Percentiles rank a stretch among this genome's conserved stretches.
Conservation (phyloP, 257 asterid genomes). For the Capsicum rhomboideum region DNA sequence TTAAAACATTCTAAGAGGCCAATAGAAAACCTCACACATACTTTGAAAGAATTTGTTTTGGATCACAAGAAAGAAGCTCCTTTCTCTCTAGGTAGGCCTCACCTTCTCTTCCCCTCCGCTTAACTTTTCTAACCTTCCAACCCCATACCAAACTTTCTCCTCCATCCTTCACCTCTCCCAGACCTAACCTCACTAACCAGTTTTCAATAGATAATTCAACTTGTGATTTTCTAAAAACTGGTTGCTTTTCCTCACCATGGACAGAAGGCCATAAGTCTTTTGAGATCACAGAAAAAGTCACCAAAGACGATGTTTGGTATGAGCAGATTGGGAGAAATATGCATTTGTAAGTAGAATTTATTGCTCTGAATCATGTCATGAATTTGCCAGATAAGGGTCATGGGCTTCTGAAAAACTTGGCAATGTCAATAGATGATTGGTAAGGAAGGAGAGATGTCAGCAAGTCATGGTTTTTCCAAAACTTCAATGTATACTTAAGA, state of each 20-base stretch:
- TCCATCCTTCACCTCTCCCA: not conserved
- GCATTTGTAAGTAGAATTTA: not conserved
- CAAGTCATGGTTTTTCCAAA: not conserved
- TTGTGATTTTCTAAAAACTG: not conserved
- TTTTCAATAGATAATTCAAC: not conserved
- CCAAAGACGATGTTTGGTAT: not conserved
- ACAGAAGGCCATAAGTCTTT: not conserved
- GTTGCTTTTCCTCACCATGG: not conserved
- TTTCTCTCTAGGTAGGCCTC: not conserved
- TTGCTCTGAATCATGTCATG: not conserved
- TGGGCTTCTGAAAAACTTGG: not conserved
- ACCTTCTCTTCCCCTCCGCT: not conserved
- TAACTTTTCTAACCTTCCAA: not conserved
- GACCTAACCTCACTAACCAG: not conserved
- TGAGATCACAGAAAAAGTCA: not conserved
- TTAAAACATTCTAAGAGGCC: not conserved
- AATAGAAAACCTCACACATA: not conserved
- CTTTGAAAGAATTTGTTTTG: not conserved
- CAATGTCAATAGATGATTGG: not conserved
- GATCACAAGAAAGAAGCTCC: not conserved
- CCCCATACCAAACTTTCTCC: not conserved
- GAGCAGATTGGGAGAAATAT: not conserved
- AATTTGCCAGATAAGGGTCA: not conserved
- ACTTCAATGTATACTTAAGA: not conserved
- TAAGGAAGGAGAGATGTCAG: not conserved